Conservation (phyloP, 352 stramenopile genomes). For the Pythium sukuiense region DNA sequence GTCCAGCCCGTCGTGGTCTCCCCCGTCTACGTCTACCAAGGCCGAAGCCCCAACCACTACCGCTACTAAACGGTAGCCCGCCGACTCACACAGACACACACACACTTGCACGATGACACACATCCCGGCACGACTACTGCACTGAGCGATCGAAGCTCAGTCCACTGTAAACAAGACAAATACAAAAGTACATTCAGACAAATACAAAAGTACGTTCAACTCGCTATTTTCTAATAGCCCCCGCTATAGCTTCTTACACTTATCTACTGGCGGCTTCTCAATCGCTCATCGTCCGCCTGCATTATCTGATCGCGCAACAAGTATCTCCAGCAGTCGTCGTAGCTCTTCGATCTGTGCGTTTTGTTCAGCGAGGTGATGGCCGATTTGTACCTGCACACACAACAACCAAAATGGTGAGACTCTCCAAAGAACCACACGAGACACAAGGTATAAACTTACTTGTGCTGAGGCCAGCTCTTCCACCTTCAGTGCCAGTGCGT, state of each 20-base stretch:
- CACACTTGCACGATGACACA: too few species aligned
- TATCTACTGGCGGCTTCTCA: too few species aligned
- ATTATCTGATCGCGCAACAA: not conserved
- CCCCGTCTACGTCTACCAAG: slow-evolving; percentile 7
- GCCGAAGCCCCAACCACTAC: not conserved
- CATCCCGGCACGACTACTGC: too few species aligned
- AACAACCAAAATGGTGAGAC: not conserved
- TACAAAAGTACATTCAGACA: too few species aligned
- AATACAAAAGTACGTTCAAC: too few species aligned
- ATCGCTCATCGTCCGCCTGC: too few species aligned
- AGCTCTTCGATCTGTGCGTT: slow-evolving; percentile 7
- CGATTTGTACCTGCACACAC: slow-evolving; percentile 2
- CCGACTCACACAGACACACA: too few species aligned
- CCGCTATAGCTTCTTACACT: too few species aligned
- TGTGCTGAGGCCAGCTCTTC: slow-evolving; percentile 9
- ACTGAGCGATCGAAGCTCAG: too few species aligned
- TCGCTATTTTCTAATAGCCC: too few species aligned
- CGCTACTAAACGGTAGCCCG: not conserved
- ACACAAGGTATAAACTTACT: not conserved
- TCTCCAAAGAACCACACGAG: not conserved
- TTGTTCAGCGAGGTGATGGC: slow-evolving; percentile 7
- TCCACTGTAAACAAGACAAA: too few species aligned
- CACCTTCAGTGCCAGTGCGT: slow-evolving; percentile 5
- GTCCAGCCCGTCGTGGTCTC: slow-evolving; percentile 12
- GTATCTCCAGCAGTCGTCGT: slow-evolving; percentile 4